A percentile compares a stretch with the other conserved stretches of the same genome.
These are phyloP conservation scores for Polymyxa betae DNA, from an alignment of 208 protist genomes.

Conservation along the genomic window DNA sequence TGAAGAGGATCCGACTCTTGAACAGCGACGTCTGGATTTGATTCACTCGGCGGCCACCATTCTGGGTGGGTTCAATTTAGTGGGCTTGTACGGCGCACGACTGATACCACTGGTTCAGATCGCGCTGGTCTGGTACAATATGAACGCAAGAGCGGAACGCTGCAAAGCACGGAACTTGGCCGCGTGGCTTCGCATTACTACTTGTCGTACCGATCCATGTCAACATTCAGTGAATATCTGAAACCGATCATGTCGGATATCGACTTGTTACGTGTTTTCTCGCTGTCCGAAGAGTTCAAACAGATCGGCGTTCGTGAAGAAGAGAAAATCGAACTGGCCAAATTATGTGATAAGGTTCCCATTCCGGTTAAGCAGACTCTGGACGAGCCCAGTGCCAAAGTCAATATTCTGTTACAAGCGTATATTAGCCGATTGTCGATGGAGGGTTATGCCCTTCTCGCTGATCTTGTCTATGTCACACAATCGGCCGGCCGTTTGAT, in stretches of 20 bases:
- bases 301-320: conserved; percentile 94
- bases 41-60: conserved; percentile 88
- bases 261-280: conserved; percentile 88
- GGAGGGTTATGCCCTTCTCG: conserved; percentile 95
- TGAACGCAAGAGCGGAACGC: conserved; percentile 83
- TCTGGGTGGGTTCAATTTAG: conserved; percentile 79
- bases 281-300: conserved; percentile 93
- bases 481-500: conserved; percentile 83
- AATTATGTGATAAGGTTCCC: conserved; percentile 92
- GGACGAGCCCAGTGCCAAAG: conserved; percentile 92
- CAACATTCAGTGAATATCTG: conserved; percentile 89
- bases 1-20: conserved; percentile 82
- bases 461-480: conserved; percentile 99
- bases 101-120: background rate
- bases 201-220: conserved; percentile 90
- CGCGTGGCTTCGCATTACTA: conserved; percentile 98
- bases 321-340: conserved; percentile 94
- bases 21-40: conserved; percentile 85
- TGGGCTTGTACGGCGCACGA: background rate
- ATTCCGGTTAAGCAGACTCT: conserved; percentile 94
- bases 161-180: conserved; percentile 91
- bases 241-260: conserved; percentile 92
- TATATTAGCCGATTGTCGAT: conserved; percentile 95
- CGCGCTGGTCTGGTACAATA: conserved; percentile 76
- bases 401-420: conserved; percentile 96